These are phyloP conservation scores for Kwoniella mangroviensis DNA, from an alignment of 768 basidiomycete species.

Conservation along the genomic window DNA sequence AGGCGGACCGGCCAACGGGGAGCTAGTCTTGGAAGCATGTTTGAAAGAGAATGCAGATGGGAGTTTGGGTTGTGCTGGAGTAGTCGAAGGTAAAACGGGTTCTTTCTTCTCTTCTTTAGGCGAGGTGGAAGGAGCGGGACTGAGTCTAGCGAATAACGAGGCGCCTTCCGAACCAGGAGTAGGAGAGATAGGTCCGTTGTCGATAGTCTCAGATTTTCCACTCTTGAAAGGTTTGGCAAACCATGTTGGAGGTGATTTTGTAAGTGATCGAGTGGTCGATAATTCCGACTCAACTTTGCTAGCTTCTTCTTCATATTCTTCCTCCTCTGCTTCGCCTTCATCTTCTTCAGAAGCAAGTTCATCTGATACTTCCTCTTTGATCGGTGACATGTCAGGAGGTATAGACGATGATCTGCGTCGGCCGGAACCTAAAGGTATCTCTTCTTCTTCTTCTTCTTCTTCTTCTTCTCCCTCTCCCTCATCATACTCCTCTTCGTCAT, in stretches of 20 bases:
- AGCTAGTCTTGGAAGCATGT: slow-evolving; percentile 45
- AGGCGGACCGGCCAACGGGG: slow-evolving; percentile 44
- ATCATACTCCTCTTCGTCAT: slow-evolving; percentile 25
- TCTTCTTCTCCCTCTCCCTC: slow-evolving; percentile 26
- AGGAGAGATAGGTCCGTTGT: slow-evolving; percentile 2
- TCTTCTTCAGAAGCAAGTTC: slow-evolving; percentile 19
- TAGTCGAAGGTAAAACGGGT: not conserved
- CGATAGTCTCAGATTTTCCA: not conserved
- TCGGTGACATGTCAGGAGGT: slow-evolving; percentile 35
- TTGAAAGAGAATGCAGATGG: slow-evolving; percentile 30
- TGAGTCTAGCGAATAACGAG: slow-evolving; percentile 25
- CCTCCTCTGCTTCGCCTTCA: slow-evolving; percentile 24
- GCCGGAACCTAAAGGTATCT: slow-evolving; percentile 13
- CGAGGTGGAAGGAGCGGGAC: slow-evolving; percentile 10
- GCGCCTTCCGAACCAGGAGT: slow-evolving; percentile 18
- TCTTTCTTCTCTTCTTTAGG: not conserved
- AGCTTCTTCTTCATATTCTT: slow-evolving; percentile 27
- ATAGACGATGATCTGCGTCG: slow-evolving; percentile 23
- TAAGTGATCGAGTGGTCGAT: slow-evolving; percentile 4
- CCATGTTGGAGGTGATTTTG: slow-evolving; percentile 40
- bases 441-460: slow-evolving; percentile 32
- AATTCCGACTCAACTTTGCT: slow-evolving; percentile 14
- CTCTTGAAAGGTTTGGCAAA: slow-evolving; percentile 31
- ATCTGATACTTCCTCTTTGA: slow-evolving; percentile 34
- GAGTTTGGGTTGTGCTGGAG: slow-evolving; percentile 16